Evolutionary conservation across 108 stramenopile species (phyloP), one percentile per base, ranked within the genome.

Genomic region (Conticribra guillardii): DNA sequence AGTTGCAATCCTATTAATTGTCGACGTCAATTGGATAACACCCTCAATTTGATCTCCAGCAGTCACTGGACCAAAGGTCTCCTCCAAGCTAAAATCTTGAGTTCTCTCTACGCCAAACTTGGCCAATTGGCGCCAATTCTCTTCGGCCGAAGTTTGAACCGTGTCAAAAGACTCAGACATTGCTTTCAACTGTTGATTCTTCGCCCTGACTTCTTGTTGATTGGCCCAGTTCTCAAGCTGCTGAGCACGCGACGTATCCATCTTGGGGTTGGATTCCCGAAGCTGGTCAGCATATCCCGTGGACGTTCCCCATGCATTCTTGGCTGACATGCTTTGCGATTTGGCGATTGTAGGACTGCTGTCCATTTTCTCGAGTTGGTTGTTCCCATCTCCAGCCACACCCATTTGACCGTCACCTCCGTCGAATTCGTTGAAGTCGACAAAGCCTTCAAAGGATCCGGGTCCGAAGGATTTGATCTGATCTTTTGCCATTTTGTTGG

Each of bases 161-260:
- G 46, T 23, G 68, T 90, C 92, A 47, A 87, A 94, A 44, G 71
- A 67, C 9, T 90, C 88, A 16, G 89, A 69, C 86, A 88, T 84
- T 56, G 61, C 79, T 22, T 84, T 67, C 57, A 88, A 69, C 21
- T 64, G 58, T 19, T 71, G 71, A 41, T 74, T 83, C 63, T 74
- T 77, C 21, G 75, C 66, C 21, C 82, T 72, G n/a, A 94, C 82
- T 79, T 94, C 89, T 64, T 88, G 88, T 62, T 94, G 93, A 67
- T 94, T 94, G 46, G 81, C 76, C 93, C 93, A 94, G 63, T 94
- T 94, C 80, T 94, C 93, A 29, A 94, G 57, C 62, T 89, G 90
- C 60, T 94, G 93, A 16, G 93, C 93, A 18, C 89, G 68, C 0
- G 86, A 60, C 14, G 81, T 84, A 51, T 94, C 93, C 58, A 91